Base-by-base conservation (phyloP, 2,329 filamentous ascomycete genomes). In the Lachnellula arida region DNA sequence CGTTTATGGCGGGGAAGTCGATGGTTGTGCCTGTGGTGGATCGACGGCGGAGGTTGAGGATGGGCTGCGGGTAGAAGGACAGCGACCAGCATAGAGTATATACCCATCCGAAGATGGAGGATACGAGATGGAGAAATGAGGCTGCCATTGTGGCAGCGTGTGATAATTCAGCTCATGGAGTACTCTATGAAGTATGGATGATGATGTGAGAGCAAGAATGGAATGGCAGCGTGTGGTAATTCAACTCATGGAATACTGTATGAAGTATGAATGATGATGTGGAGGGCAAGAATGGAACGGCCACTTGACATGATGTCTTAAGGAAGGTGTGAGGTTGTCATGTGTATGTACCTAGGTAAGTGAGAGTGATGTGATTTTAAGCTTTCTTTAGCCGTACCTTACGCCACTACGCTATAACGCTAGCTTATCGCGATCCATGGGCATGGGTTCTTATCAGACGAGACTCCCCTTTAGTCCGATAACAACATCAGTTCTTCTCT, bases 31-130 rank as follows among this genome's bases (percentile, higher is more conserved):
- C 94, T 19, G 83, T 80, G 4, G 92, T 97, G 8, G 89, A 88
- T 55, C 83, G 82, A 53, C 91, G 86, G 32, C 77, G 78, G 71
- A 80, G 87, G 78, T 97, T 97, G 60, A 91, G 81, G 58, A 95
- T 74, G 6, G 88, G 84, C 70, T 97, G 94, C 1, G 93, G 92
- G 71, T 97, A 97, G 75, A 97, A 97, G 15, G 91, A 96, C 15
- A 86, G 75, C 12, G 89, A 93, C 93, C 93, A 94, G 72, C 81
- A 84, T 49, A 85, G 61, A 61, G 83, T 86, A 73, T 92, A 92
- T 68, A 86, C 74, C 87, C 88, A 91, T 71, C 88, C 88, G 64
- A 89, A 82, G 34, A 87, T 68, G 67, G 76, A 79, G 50, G 81
- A 84, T 17, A 82, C 53, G 55, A 77, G 64, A 32, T 70, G 63